phyloP scores from a whole-genome alignment of 768 basidiomycete species.

The Favolaschia claudopus region DNA sequence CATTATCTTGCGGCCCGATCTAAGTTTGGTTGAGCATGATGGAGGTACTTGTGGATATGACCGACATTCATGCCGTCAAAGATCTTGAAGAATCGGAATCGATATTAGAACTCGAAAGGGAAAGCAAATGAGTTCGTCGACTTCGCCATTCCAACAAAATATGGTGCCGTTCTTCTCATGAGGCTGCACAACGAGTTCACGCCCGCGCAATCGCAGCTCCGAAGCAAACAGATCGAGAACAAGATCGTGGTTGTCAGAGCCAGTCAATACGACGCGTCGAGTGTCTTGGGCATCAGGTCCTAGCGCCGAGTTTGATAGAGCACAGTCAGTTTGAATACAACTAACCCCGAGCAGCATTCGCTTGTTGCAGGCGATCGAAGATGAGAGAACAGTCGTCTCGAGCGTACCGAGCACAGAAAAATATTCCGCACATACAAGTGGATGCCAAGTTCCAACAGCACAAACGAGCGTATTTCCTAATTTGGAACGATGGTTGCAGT shows the following conservation, averaged over 20 bases:
- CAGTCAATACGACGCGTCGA: slow-evolving; percentile 30
- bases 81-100: slow-evolving; percentile 52
- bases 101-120: neutral
- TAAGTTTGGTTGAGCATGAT: slow-evolving; percentile 32
- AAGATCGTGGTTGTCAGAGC: slow-evolving; percentile 22
- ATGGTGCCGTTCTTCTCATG: slow-evolving; percentile 64
- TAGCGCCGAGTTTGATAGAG: slow-evolving; percentile 33
- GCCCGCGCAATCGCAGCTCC: slow-evolving; percentile 77
- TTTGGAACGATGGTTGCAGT: no score
- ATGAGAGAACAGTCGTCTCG: slow-evolving; percentile 28
- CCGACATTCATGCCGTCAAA: slow-evolving; percentile 83
- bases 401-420: slow-evolving; percentile 50
- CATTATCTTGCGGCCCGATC: slow-evolving; percentile 72
- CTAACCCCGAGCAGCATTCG: slow-evolving; percentile 69
- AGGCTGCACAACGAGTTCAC: slow-evolving; percentile 67
- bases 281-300: slow-evolving; percentile 71
- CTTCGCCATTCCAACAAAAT: slow-evolving; percentile 91
- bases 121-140: slow-evolving; percentile 32
- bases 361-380: slow-evolving; percentile 46
- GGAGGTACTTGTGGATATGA: slow-evolving; percentile 3
- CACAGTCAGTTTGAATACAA: slow-evolving; percentile 12
- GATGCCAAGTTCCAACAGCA: no score
- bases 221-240: slow-evolving; percentile 72
- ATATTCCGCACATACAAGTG: slow-evolving; percentile 75
- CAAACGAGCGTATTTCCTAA: slow-evolving; percentile 17